A percentile compares a stretch with the other conserved stretches of the same genome.
These are phyloP conservation scores for Baudoinia panamericana DNA, from an alignment of 495 filamentous ascomycete species.

Conservation along the genomic window DNA sequence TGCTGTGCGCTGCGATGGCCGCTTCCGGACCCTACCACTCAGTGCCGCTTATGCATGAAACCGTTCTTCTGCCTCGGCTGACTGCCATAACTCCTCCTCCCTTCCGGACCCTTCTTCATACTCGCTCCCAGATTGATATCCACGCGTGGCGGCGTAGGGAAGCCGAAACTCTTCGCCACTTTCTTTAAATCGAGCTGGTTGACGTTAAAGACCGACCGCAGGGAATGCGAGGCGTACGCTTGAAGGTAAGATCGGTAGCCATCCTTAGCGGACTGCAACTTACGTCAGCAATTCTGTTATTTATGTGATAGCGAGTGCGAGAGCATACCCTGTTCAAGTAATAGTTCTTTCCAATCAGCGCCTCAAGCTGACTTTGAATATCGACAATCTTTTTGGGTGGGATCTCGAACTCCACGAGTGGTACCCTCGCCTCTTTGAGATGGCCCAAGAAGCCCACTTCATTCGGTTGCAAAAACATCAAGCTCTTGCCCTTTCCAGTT, in stretches of 20 bases:
- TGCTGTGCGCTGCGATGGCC: too few species aligned
- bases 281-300: constrained; percentile 2
- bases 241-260: constrained; percentile 77
- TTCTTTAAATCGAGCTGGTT: constrained; percentile 86
- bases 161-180: constrained; percentile 89
- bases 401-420: constrained; percentile 92
- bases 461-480: constrained; percentile 84
- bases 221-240: constrained; percentile 82
- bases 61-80: constrained; percentile 37
- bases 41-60: background rate
- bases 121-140: constrained; percentile 81
- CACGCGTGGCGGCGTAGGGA: constrained; percentile 73
- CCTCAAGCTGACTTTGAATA: constrained; percentile 90
- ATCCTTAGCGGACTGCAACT: constrained; percentile 46
- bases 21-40: too few species aligned
- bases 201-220: constrained; percentile 85
- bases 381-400: constrained; percentile 77
- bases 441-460: constrained; percentile 88
- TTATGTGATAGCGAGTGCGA: background rate
- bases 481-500: constrained; percentile 65
- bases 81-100: constrained; percentile 69
- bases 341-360: constrained; percentile 86
- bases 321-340: constrained; percentile 73
- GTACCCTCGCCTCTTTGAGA: constrained; percentile 81
- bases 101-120: constrained; percentile 65